These are phyloP conservation scores for Neonectria punicea DNA, from an alignment of 2,329 filamentous ascomycete species.

Conservation along the genomic window DNA sequence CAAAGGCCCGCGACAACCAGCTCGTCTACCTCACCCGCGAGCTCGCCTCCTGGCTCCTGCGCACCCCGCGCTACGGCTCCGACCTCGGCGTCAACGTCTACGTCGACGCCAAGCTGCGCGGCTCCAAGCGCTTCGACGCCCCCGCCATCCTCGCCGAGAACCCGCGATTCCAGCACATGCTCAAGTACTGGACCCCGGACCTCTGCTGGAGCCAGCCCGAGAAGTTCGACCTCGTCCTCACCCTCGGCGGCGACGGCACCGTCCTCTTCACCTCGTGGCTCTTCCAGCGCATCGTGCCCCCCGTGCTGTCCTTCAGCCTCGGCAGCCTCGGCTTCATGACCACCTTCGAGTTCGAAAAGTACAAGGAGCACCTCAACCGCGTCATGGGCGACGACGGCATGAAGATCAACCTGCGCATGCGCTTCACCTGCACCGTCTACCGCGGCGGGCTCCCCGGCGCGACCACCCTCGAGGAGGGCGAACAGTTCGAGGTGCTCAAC, in stretches of 20 bases:
- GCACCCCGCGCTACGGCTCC: constrained; percentile 88
- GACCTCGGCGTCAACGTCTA: constrained; percentile 96
- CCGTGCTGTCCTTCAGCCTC: constrained; percentile 84
- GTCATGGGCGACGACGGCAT: constrained; percentile 96
- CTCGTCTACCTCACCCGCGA: constrained; percentile 90
- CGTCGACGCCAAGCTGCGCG: constrained; percentile 93
- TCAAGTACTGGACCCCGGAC: constrained; percentile 96
- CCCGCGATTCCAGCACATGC: constrained; percentile 80
- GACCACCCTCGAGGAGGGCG: constrained; percentile 82
- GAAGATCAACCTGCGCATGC: constrained; percentile 97
- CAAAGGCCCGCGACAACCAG: constrained; percentile 95
- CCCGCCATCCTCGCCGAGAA: constrained; percentile 78
- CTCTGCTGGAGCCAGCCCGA: constrained; percentile 94
- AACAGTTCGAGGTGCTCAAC: constrained; percentile 98
- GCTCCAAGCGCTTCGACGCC: constrained; percentile 88
- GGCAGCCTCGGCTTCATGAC: constrained; percentile 90
- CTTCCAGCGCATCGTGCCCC: constrained; percentile 89
- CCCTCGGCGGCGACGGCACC: constrained; percentile 86
- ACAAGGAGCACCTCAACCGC: constrained; percentile 85
- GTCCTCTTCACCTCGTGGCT: constrained; percentile 91
- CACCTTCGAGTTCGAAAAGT: constrained; percentile 86
- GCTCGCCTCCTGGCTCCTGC: constrained; percentile 86
- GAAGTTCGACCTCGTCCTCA: constrained; percentile 93
- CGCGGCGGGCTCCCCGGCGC: constrained; percentile 69
- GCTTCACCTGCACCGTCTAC: constrained; percentile 98